Evolutionary conservation across 2,329 filamentous ascomycete species (phyloP).

Genomic region (Botrytis tulipae): DNA sequence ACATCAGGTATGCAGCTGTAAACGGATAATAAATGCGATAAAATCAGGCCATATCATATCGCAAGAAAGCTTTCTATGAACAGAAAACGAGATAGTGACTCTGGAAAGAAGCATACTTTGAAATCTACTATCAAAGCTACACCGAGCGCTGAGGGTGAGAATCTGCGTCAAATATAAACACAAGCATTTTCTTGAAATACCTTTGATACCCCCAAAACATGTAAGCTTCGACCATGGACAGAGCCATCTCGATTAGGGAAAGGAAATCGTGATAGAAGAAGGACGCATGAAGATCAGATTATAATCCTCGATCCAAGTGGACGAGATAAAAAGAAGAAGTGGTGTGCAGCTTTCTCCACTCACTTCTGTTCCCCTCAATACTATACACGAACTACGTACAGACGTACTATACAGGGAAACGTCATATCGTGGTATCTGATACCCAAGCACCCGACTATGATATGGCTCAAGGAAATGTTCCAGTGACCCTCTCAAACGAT

Average conservation of each 20-base stretch:
- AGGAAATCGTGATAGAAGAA: slow-evolving; percentile 12
- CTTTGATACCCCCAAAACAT: neutral
- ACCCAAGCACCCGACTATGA: neutral
- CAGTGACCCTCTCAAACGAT: neutral
- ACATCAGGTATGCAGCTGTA: neutral
- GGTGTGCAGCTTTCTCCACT: slow-evolving; percentile 10
- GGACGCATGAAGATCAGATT: neutral
- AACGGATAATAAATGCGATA: neutral
- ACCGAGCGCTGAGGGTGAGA: neutral
- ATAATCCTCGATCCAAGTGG: neutral
- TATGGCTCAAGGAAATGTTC: neutral
- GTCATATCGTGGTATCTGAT: neutral
- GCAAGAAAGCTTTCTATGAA: neutral
- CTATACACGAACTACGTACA: slow-evolving; percentile 2
- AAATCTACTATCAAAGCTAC: neutral
- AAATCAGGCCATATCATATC: slow-evolving; percentile 2
- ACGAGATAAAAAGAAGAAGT: slow-evolving; percentile 9
- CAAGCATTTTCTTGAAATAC: neutral
- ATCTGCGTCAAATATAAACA: slow-evolving; percentile 13
- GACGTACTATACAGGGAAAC: slow-evolving; percentile 4
- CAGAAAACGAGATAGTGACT: neutral
- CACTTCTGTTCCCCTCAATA: neutral
- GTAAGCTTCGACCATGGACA: neutral
- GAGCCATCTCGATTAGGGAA: slow-evolving; percentile 18
- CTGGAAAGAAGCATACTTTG: neutral